Percentiles rank a stretch among this genome's conserved stretches.
These are phyloP conservation scores for Ustulina deusta DNA, from an alignment of 2,329 filamentous ascomycete genomes.

Conservation along the genomic window DNA sequence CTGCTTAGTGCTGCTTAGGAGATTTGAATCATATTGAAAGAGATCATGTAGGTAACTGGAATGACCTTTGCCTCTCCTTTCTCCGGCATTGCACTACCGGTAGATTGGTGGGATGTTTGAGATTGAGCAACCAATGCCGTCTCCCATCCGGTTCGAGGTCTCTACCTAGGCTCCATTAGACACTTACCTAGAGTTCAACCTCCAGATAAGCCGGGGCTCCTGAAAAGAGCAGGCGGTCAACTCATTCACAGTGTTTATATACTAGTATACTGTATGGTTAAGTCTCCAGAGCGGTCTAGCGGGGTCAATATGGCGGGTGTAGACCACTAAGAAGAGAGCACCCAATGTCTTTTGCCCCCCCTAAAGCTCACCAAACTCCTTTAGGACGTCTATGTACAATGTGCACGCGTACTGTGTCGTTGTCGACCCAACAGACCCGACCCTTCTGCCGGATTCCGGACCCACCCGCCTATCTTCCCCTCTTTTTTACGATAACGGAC, in stretches of 20 bases:
- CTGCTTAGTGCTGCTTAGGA: background rate
- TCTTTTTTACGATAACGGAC: slow-evolving; percentile 33
- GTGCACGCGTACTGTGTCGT: slow-evolving; percentile 1
- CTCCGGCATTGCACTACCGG: background rate
- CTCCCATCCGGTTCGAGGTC: slow-evolving; percentile 38
- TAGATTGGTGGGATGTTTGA: background rate
- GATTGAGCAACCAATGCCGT: slow-evolving; percentile 6
- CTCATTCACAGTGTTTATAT: background rate
- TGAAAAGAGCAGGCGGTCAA: slow-evolving; percentile 2
- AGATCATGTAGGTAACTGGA: slow-evolving; percentile 5
- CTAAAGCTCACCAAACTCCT: background rate
- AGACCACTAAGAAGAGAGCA: background rate
- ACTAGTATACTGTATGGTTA: background rate
- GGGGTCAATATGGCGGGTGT: slow-evolving; percentile 3
- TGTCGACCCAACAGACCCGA: background rate
- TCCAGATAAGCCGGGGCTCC: slow-evolving; percentile 12
- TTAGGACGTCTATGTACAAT: background rate
- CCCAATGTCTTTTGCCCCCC: background rate
- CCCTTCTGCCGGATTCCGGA: slow-evolving; percentile 30
- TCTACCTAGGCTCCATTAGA: no score
- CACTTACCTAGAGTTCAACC: slow-evolving; percentile 11
- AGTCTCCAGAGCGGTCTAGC: background rate
- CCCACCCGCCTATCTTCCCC: slow-evolving; percentile 29
- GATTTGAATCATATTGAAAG: background rate
- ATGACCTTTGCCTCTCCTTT: background rate